Conservation (phyloP, 139 green algal species). For the Coelastrella sp. region DNA sequence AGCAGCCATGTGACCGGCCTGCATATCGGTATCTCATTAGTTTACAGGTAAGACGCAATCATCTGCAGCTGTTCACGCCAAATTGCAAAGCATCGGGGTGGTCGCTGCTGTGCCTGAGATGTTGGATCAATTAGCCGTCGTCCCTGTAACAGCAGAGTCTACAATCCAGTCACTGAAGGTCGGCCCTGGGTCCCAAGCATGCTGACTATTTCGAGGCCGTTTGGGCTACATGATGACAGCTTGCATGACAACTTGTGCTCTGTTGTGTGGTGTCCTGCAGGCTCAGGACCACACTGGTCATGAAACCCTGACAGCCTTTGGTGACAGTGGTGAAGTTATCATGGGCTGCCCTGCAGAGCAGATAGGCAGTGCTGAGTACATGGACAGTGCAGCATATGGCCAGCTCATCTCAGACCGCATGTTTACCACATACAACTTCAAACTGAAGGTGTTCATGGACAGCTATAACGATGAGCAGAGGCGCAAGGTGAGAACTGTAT, state of each 20-base stretch:
- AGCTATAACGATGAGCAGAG: conserved; percentile 92
- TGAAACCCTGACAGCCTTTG: conserved; percentile 73
- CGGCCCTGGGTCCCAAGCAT: too few species aligned
- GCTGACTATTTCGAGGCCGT: too few species aligned
- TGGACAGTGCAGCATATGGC: conserved; percentile 1
- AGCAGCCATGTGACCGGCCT: conserved; percentile 40
- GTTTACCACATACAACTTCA: conserved; percentile 48
- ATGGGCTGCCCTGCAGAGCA: conserved; percentile 59
- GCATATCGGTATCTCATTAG: conserved; percentile 64
- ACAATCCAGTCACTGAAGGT: too few species aligned
- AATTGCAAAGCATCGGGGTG: neutral
- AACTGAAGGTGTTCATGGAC: conserved; percentile 81
- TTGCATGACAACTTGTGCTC: too few species aligned
- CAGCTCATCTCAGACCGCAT: neutral
- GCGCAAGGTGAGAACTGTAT: conserved; percentile 71
- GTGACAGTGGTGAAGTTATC: conserved; percentile 61
- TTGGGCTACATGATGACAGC: too few species aligned
- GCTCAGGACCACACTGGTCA: conserved; percentile 70
- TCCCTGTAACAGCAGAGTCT: too few species aligned
- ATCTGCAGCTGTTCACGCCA: neutral
- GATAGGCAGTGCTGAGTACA: conserved; percentile 56
- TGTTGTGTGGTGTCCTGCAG: too few species aligned
- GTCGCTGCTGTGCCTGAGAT: too few species aligned
- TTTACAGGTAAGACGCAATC: conserved; percentile 20
- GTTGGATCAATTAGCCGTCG: too few species aligned